Evolutionary conservation across 73 alveolate genomes (phyloP), one percentile per base, ranked within the genome.

Genomic region (Paramecium bursaria): DNA sequence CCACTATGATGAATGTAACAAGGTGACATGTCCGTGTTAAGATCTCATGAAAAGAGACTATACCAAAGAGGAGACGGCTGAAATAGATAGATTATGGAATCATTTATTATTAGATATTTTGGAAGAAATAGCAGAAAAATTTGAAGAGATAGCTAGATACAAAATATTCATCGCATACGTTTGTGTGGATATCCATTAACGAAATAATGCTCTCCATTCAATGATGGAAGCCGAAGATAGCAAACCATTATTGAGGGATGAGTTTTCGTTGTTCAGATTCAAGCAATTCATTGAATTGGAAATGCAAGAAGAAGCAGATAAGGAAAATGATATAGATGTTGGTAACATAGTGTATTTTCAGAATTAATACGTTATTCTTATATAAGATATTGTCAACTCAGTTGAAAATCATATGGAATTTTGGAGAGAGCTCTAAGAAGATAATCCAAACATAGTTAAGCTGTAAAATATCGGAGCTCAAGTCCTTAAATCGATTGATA

Each of bases 361-460:
- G 48, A 50, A 74, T 31, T 47, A 73, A 39, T 74, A 67, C 13
- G 91, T 85, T 48, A 48, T 73, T 13, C 30, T 85, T 31, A 46
- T 74, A 31, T 22, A 46, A 33, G 61, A 51, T 26, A 73, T 85
- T n/a, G 75, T 67, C 48, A 85, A 61, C 60, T 51, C 75, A 67
- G 77, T 53, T 27, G 85, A 57, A 29, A 29, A 46, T 15, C 91
- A 85, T 85, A 39, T 85, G 26, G 91, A 85, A 48, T 85, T 85
- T 27, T 85, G 91, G 91, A 85, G 85, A 22, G 85, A 85, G 29
- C 61, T 85, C 2, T 49, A 53, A 49, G 91, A 85, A 33, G 91
- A 61, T 46, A 26, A 85, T 39, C 86, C 91, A 21, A 75, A 85
- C 50, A 74, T 85, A 13, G 5, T 53, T 13, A 85, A 85, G 21